A percentile compares a stretch with the other conserved stretches of the same genome.
Conservation (phyloP, 2,329 filamentous ascomycete species). For the Talaromyces sp. region DNA sequence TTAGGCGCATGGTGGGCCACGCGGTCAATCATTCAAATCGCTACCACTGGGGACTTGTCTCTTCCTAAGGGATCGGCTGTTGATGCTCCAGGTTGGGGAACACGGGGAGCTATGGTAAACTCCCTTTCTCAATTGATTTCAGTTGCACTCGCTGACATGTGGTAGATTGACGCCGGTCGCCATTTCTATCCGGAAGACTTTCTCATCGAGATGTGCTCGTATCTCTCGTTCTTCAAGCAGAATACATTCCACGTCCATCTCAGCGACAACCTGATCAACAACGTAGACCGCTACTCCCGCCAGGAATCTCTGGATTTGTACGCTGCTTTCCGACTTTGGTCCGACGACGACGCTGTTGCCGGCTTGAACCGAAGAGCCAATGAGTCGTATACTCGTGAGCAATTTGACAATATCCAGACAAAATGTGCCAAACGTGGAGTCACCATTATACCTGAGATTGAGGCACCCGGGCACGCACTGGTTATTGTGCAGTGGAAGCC, state of each 20-base stretch:
- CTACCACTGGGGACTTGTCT: neutral
- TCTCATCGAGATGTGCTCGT: constrained; percentile 59
- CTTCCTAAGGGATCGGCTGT: constrained; percentile 1
- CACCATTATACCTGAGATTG: constrained; percentile 63
- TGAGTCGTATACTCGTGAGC: constrained; percentile 56
- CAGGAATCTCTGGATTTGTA: constrained; percentile 37
- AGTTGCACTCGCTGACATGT: neutral
- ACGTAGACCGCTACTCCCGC: constrained; percentile 34
- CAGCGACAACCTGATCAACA: constrained; percentile 59
- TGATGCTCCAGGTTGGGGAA: constrained; percentile 58
- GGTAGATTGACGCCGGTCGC: constrained; percentile 54
- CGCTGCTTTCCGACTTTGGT: constrained; percentile 58
- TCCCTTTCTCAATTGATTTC: neutral
- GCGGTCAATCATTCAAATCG: constrained; percentile 54
- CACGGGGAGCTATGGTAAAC: constrained; percentile 48
- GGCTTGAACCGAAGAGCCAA: constrained; percentile 57
- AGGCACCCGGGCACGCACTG: constrained; percentile 61
- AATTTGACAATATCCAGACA: constrained; percentile 57
- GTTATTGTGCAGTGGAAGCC: constrained; percentile 63
- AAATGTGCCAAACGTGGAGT: constrained; percentile 59
- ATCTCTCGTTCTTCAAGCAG: constrained; percentile 64
- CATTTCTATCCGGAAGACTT: constrained; percentile 62
- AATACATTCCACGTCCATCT: constrained; percentile 63
- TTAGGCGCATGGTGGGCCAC: constrained; percentile 63
- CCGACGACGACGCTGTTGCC: constrained; percentile 50